phyloP scores from a whole-genome alignment of 805 yeast genomes.

The Danielozyma ontarioensis region DNA sequence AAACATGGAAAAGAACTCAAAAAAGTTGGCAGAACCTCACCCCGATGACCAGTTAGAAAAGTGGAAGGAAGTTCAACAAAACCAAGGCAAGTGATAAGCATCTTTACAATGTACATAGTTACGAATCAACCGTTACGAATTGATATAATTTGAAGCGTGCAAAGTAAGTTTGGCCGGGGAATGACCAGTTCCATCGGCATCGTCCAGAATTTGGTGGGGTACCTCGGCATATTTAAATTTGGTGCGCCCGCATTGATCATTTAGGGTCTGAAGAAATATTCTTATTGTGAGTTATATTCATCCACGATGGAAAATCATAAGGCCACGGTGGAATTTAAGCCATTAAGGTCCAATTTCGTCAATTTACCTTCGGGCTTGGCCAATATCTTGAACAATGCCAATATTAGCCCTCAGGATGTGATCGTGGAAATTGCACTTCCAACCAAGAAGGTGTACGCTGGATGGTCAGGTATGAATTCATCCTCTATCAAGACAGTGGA shows the following conservation, averaged over 20 bases:
- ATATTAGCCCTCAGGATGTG: constrained; percentile 54
- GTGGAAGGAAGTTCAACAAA: constrained; percentile 17
- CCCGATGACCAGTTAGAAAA: constrained; percentile 21
- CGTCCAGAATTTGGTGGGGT: constrained; percentile 1
- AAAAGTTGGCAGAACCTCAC: constrained; percentile 22
- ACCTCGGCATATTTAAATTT: constrained; percentile 1
- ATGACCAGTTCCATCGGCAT: background rate
- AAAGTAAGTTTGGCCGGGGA: background rate
- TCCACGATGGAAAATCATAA: constrained; percentile 31
- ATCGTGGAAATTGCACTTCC: constrained; percentile 41
- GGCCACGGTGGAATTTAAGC: constrained; percentile 23
- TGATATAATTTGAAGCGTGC: background rate
- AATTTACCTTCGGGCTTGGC: constrained; percentile 49
- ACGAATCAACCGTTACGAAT: background rate
- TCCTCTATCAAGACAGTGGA: constrained; percentile 38
- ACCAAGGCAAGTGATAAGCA: constrained; percentile 5
- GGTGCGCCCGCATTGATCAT: background rate
- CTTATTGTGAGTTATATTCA: background rate
- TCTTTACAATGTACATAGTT: background rate
- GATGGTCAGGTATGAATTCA: constrained; percentile 63
- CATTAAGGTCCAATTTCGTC: constrained; percentile 45
- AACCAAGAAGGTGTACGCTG: constrained; percentile 38
- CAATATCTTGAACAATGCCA: constrained; percentile 43
- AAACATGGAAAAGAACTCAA: constrained; percentile 28
- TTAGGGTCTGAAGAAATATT: constrained; percentile 4